Base-by-base conservation (phyloP, 2,329 filamentous ascomycete species). In the Colletotrichum tofieldiae region DNA sequence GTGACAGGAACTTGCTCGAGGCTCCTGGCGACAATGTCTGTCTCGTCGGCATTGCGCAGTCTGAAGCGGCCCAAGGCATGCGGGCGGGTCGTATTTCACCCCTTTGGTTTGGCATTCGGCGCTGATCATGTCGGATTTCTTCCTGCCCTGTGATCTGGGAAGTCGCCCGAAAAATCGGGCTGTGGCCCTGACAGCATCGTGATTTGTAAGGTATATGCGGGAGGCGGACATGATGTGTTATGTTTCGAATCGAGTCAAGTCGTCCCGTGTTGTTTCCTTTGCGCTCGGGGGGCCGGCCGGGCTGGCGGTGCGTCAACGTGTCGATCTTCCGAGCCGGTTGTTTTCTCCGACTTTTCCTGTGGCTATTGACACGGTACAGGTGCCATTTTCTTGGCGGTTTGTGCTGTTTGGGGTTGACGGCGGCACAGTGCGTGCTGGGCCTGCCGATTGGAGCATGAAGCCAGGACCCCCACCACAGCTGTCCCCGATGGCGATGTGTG, bases 221-320 rank as follows among this genome's bases (percentile, higher is more conserved):
- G n/a, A 68, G 23, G 43, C 37, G 26, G 58, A 47, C 35, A 20
- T 23, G 43, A 60, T 14, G 29, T 29, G 23, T 60, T 55, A 64
- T 32, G 69, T 64, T 72, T 72, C 65, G 69, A 63, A 32, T 64
- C 52, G 59, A 54, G 52, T 58, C 65, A 63, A 68, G 58, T 43
- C 52, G 16, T 69, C 58, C 52, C 59, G 54, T 52, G 37, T 58
- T 62, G 65, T 54, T 69, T 64, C 59, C 52, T 43, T 64, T 35
- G 66, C 12, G 49, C 49, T 41, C 41, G 41, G 51, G 51, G 37
- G 37, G 32, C 41, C 35, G 37, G 32, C 41, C 35, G 37, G 37
- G 56, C 14, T 47, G 20, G 16, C 45, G 51, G 45, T 61, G 55
- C 39, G 32, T 58, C 51, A 35, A 35, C 56, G 16, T 18, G 49